Evolutionary conservation across 306 rosid genomes (phyloP).

Genomic region (Rosa lucieae): DNA sequence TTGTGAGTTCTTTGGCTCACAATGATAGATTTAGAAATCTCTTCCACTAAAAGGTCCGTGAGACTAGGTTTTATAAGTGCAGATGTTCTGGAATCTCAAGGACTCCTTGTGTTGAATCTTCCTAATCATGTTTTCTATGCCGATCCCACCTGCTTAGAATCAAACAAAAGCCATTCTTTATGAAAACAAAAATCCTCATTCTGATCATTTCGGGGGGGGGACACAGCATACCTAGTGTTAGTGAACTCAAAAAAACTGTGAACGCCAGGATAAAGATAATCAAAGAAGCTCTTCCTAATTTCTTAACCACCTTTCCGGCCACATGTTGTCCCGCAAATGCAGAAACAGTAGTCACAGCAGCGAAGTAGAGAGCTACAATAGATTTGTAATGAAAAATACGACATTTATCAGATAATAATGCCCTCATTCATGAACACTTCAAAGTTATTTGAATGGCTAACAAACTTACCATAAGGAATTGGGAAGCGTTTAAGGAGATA

Average conservation of each 20-base stretch:
- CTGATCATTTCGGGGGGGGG: background rate
- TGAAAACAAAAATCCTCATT: too few relatives aligned
- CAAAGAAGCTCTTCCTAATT: conserved; percentile 69
- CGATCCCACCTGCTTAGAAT: conserved; percentile 63
- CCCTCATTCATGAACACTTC: background rate
- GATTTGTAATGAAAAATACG: background rate
- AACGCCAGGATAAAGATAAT: conserved; percentile 69
- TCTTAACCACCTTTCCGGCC: conserved; percentile 52
- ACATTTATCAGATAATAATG: background rate
- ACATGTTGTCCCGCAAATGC: conserved; percentile 63
- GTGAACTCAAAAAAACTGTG: conserved; percentile 64
- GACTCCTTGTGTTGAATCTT: conserved; percentile 50
- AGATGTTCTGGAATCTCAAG: conserved; percentile 76
- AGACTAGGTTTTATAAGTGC: conserved; percentile 31
- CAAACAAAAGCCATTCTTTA: background rate
- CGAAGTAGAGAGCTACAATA: conserved; percentile 52
- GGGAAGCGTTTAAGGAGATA: conserved; percentile 74
- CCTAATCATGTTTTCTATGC: conserved; percentile 50
- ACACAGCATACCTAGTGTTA: conserved; percentile 45
- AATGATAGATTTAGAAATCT: background rate
- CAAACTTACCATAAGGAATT: conserved; percentile 57
- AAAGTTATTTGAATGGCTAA: background rate
- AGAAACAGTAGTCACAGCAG: conserved; percentile 53
- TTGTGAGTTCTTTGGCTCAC: background rate
- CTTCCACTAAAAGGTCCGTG: background rate